Evolutionary conservation across 2,329 filamentous ascomycete species (phyloP), one percentile per base, ranked within the genome.

Genomic region (Teratosphaeria epicoccoides): DNA sequence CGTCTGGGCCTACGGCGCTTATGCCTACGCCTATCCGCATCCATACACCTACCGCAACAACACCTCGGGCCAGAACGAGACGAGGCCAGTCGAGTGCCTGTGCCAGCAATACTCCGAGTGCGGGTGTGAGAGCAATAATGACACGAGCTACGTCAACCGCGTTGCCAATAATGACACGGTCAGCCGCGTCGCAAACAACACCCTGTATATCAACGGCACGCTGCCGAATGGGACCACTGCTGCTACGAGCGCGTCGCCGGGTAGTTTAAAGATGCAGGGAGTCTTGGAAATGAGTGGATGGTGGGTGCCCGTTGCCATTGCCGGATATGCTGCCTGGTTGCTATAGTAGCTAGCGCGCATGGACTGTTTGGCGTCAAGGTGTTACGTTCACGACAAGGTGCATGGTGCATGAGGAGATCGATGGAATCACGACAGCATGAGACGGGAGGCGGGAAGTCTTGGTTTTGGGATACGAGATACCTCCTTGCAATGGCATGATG

Each of bases 151-250:
- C 7, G 63, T 90, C 9, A 73, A 90, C 43, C 67, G 68, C 4
- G 73, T 76, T 28, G 74, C 73, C 29, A 81, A 75, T 56, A 83
- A 88, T 70, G 75, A 80, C 60, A 75, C 73, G 0, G 59, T 88
- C 1, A 76, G 87, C 52, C 76, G 73, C 11, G 77, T 90, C 1
- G 79, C 76, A 2, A 69, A 75, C 49, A 63, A 64, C 1, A 65
- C 61, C 2, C 76, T 93, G 33, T 72, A 87, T 25, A 71, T 91
- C 64, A 88, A 89, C 65, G 87, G 87, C n/a, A 86, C 84, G 0
- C 71, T 91, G 3, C 25, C 44, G 6, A 65, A 68, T 43, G 73
- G 68, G 2, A 75, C 73, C 0, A 72, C 70, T 1, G 68, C 71
- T 2, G 61, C 69, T 9, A 62, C 56, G 3, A 60, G n/a, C 47